phyloP scores from a whole-genome alignment of 2,329 filamentous ascomycete species.

The Podosphaera fusca region DNA sequence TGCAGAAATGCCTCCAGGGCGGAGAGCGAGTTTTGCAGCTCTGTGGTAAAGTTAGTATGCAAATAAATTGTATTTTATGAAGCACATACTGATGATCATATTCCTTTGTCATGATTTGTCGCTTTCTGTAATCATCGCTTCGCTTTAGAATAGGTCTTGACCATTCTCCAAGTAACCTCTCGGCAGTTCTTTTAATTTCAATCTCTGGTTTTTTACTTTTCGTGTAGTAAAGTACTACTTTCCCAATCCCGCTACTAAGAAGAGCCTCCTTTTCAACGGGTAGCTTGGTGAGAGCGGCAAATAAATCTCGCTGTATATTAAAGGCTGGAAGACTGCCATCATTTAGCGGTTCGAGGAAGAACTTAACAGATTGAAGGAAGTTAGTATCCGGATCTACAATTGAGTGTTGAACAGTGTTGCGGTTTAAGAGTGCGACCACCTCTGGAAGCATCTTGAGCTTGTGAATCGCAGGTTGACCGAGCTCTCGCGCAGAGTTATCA shows the following conservation, averaged over 20 bases:
- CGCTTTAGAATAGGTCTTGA: slow-evolving; percentile 82
- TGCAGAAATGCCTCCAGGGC: slow-evolving; percentile 12
- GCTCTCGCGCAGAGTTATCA: slow-evolving; percentile 62
- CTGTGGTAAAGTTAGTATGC: slow-evolving; percentile 8
- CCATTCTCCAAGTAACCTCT: slow-evolving; percentile 86
- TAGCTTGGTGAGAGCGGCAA: slow-evolving; percentile 54
- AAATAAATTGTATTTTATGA: not conserved
- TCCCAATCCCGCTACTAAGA: slow-evolving; percentile 79
- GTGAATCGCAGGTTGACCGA: slow-evolving; percentile 61
- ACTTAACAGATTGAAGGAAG: slow-evolving; percentile 81
- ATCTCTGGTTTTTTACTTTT: slow-evolving; percentile 78
- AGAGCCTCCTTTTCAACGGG: slow-evolving; percentile 82
- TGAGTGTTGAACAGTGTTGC: slow-evolving; percentile 63
- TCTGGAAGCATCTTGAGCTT: slow-evolving; percentile 88
- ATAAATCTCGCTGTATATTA: slow-evolving; percentile 89
- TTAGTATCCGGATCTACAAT: slow-evolving; percentile 90
- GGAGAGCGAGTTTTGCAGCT: slow-evolving; percentile 16
- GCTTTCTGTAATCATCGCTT: slow-evolving; percentile 85
- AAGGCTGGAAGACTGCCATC: slow-evolving; percentile 89
- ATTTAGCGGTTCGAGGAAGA: slow-evolving; percentile 87
- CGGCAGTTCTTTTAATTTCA: slow-evolving; percentile 78
- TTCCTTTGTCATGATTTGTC: slow-evolving; percentile 38
- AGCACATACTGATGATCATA: slow-evolving; percentile 36
- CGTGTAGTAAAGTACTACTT: slow-evolving; percentile 91
- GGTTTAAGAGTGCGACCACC: slow-evolving; percentile 70